Conservation (phyloP, 2,329 filamentous ascomycete species). For the Sporothrix humicola region DNA sequence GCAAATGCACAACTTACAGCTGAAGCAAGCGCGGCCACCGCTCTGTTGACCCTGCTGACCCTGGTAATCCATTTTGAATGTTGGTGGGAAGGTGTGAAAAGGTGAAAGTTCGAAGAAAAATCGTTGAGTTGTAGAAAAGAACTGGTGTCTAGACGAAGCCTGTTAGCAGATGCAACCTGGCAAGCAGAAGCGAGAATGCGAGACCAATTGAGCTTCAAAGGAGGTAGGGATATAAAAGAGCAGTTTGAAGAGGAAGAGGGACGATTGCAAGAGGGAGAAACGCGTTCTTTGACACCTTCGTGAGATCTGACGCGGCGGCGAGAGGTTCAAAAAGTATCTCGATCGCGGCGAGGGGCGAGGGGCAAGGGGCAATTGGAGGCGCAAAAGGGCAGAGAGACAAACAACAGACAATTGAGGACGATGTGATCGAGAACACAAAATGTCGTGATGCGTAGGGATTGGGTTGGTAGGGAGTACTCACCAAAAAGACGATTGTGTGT, state of each 20-base stretch:
- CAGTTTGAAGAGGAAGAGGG: too few relatives aligned
- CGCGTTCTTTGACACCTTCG: conserved; percentile 4
- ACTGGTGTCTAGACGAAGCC: neutral
- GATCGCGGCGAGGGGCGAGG: conserved; percentile 14
- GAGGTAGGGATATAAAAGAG: neutral
- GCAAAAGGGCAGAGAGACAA: neutral
- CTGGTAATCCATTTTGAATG: conserved; percentile 39
- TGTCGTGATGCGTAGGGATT: neutral
- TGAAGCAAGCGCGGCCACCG: conserved; percentile 40
- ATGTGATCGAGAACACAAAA: neutral
- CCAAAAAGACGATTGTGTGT: conserved; percentile 25
- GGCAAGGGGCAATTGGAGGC: conserved; percentile 8
- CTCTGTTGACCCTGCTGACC: conserved; percentile 33
- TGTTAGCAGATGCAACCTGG: conserved; percentile 22
- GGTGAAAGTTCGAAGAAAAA: neutral
- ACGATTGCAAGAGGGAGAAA: neutral
- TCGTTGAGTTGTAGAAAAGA: conserved; percentile 1
- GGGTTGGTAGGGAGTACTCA: conserved; percentile 23
- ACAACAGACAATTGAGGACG: neutral
- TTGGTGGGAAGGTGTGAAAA: conserved; percentile 4
- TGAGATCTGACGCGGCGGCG: conserved; percentile 25
- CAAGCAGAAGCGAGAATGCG: neutral
- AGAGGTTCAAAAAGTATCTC: conserved; percentile 1
- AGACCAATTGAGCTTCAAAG: neutral
- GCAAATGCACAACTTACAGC: conserved; percentile 38